Evolutionary conservation across 345 rosid genomes (phyloP).

Genomic region (Pseudoturritis turrita): DNA sequence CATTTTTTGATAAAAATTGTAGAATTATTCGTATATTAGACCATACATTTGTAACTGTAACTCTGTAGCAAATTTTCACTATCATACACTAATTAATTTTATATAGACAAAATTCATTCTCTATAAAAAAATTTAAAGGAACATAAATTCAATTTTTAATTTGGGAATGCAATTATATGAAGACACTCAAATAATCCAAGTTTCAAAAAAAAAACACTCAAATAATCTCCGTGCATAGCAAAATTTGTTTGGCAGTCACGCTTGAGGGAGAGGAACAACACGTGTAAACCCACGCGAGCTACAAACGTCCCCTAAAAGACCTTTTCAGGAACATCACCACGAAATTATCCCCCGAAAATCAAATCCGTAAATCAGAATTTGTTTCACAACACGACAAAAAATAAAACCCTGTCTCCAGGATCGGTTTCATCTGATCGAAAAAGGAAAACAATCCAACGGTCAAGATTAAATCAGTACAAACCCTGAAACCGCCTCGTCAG

Average conservation of each 20-base stretch:
- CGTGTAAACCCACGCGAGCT: background rate
- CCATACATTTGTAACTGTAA: too few species aligned
- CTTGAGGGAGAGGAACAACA: background rate
- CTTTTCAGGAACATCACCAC: background rate
- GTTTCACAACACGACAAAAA: slow-evolving; percentile 21
- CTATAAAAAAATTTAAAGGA: too few species aligned
- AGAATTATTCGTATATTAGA: too few species aligned
- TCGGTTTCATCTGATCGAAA: background rate
- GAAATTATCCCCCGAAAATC: background rate
- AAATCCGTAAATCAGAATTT: slow-evolving; percentile 30
- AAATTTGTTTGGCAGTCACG: background rate
- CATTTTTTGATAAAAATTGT: too few species aligned
- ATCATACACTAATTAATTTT: too few species aligned
- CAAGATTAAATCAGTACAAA: background rate
- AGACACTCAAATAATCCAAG: too few species aligned
- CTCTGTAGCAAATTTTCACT: too few species aligned
- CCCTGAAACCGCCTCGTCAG: slow-evolving; percentile 24
- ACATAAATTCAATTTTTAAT: too few species aligned
- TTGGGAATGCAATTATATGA: too few species aligned
- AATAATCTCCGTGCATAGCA: too few species aligned
- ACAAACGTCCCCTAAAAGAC: background rate
- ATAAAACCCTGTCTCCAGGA: background rate
- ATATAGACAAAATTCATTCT: too few species aligned
- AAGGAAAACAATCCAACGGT: slow-evolving; percentile 10
- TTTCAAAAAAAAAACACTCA: too few species aligned